Evolutionary conservation across 208 protist genomes (phyloP).

Genomic region (Crithidia bombi): DNA sequence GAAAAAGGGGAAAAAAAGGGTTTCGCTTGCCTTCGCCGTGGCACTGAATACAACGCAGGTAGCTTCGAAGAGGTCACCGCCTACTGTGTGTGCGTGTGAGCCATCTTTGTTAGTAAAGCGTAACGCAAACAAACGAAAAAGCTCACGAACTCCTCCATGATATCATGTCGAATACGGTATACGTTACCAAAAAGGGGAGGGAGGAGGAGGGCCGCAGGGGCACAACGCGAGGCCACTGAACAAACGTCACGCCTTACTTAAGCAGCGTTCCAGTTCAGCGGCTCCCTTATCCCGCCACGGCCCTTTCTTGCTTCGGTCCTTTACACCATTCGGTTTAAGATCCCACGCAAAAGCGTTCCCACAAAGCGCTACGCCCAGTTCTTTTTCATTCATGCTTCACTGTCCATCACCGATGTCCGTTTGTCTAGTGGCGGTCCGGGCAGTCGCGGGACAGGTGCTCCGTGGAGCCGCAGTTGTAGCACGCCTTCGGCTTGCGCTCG

Average conservation of each 20-base stretch:
- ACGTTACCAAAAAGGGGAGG: background rate
- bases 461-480: conserved; percentile 76
- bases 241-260: background rate
- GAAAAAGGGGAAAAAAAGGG: too few relatives aligned
- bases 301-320: background rate
- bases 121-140: background rate
- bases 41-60: background rate
- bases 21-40: too few relatives aligned
- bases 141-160: background rate
- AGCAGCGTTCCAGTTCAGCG: background rate
- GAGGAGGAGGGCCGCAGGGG: too few relatives aligned
- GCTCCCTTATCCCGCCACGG: background rate
- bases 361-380: background rate
- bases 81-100: background rate
- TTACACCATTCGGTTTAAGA: background rate
- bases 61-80: background rate
- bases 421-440: conserved; percentile 48
- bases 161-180: background rate
- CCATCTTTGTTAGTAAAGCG: background rate
- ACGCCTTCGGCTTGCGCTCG: conserved; percentile 43
- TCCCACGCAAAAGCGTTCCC: background rate
- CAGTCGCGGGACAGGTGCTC: conserved; percentile 80
- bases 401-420: too few relatives aligned
- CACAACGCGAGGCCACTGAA: too few relatives aligned
- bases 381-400: too few relatives aligned